These are phyloP conservation scores for Bipolaris gigantea DNA, from an alignment of 2,329 filamentous ascomycete genomes.

Conservation along the genomic window DNA sequence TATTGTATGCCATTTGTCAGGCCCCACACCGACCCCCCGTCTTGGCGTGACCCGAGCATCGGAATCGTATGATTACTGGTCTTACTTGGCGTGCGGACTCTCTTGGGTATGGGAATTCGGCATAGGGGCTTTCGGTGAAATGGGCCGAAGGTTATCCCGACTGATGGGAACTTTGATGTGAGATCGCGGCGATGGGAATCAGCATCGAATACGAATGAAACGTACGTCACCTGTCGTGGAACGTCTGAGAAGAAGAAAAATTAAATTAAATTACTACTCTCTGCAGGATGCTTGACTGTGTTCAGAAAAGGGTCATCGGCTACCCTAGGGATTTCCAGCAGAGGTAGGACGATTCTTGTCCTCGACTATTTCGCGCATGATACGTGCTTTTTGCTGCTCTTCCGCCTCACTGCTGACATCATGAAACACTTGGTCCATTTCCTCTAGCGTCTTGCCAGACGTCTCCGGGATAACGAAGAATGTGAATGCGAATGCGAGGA, in stretches of 20 bases:
- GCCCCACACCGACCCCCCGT: background rate
- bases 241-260: too few relatives aligned
- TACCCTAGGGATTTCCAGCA: background rate
- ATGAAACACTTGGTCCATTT: slow-evolving; percentile 46
- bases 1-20: background rate
- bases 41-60: too few relatives aligned
- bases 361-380: slow-evolving; percentile 36
- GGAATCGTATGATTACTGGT: too few relatives aligned
- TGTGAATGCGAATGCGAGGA: slow-evolving; percentile 39
- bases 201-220: too few relatives aligned
- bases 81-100: too few relatives aligned
- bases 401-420: slow-evolving; percentile 43
- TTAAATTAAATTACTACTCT: too few relatives aligned
- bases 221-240: background rate
- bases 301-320: background rate
- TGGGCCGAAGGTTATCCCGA: too few relatives aligned
- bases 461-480: slow-evolving; percentile 44
- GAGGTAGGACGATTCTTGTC: slow-evolving; percentile 10
- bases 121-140: too few relatives aligned
- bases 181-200: background rate
- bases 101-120: too few relatives aligned
- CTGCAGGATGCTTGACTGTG: background rate
- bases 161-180: background rate
- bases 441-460: slow-evolving; percentile 38
- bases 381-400: slow-evolving; percentile 36